Evolutionary conservation across 768 basidiomycete genomes (phyloP).

Genomic region (Suillus lakei): DNA sequence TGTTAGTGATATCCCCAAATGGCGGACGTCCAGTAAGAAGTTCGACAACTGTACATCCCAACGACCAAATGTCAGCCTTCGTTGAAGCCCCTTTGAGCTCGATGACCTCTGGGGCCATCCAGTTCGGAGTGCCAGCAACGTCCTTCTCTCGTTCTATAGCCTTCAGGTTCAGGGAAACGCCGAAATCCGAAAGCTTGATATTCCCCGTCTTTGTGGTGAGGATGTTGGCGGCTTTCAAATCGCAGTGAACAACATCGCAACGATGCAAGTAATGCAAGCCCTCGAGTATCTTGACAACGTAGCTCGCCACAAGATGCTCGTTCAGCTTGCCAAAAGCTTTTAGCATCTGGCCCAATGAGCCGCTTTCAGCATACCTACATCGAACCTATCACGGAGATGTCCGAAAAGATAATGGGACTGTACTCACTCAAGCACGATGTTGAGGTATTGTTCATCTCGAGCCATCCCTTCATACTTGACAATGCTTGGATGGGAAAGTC

Average conservation of each 20-base stretch:
- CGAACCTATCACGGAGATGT: slow-evolving; percentile 17
- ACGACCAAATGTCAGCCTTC: slow-evolving; percentile 94
- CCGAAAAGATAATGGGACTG: slow-evolving; percentile 14
- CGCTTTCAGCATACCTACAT: slow-evolving; percentile 91
- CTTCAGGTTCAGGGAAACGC: slow-evolving; percentile 93
- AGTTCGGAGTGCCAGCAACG: slow-evolving; percentile 94
- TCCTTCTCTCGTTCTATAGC: slow-evolving; percentile 88
- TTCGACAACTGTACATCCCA: slow-evolving; percentile 95
- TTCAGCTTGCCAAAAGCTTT: slow-evolving; percentile 94
- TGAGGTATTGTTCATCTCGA: slow-evolving; percentile 85
- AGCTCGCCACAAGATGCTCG: slow-evolving; percentile 88
- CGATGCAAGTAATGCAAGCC: slow-evolving; percentile 92
- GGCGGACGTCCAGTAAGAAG: slow-evolving; percentile 91
- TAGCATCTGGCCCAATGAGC: slow-evolving; percentile 90
- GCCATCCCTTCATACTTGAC: slow-evolving; percentile 98
- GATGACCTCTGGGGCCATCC: slow-evolving; percentile 99
- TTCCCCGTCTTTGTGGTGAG: slow-evolving; percentile 98
- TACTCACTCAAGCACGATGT: slow-evolving; percentile 92
- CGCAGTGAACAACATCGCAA: slow-evolving; percentile 93
- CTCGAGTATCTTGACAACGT: slow-evolving; percentile 96
- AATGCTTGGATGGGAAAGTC: slow-evolving; percentile 91
- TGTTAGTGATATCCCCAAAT: slow-evolving; percentile 86
- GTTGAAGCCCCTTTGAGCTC: slow-evolving; percentile 92
- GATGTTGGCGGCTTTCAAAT: slow-evolving; percentile 98
- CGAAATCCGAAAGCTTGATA: slow-evolving; percentile 96